Evolutionary conservation across 2,329 filamentous ascomycete species (phyloP).

Genomic region (Fusarium tanahbumbuense): DNA sequence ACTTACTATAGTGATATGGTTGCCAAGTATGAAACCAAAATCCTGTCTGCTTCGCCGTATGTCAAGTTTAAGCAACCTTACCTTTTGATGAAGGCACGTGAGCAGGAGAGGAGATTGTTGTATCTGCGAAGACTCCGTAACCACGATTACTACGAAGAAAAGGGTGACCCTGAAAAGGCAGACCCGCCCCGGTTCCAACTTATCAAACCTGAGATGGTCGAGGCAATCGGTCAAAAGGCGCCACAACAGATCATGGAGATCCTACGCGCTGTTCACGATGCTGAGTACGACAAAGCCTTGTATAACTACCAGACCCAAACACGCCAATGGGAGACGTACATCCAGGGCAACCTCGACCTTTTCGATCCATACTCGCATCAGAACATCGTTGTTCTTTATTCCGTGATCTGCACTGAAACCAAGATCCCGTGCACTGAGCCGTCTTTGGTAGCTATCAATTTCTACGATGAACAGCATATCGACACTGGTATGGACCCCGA

Average conservation of each 20-base stretch:
- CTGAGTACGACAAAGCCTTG: slow-evolving; percentile 94
- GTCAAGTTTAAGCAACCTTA: slow-evolving; percentile 96
- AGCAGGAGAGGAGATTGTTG: slow-evolving; percentile 85
- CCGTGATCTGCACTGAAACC: slow-evolving; percentile 90
- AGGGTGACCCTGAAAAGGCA: slow-evolving; percentile 68
- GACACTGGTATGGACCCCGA: slow-evolving; percentile 80
- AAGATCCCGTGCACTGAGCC: slow-evolving; percentile 94
- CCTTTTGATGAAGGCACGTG: slow-evolving; percentile 88
- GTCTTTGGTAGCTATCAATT: slow-evolving; percentile 88
- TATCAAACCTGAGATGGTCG: slow-evolving; percentile 95
- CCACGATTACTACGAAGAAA: slow-evolving; percentile 72
- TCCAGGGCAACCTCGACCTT: slow-evolving; percentile 86
- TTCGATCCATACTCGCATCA: slow-evolving; percentile 97
- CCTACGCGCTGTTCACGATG: slow-evolving; percentile 92
- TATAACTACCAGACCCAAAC: slow-evolving; percentile 96
- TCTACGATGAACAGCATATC: slow-evolving; percentile 92
- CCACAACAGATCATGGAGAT: slow-evolving; percentile 92
- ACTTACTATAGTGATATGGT: slow-evolving; percentile 97
- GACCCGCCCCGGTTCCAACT: slow-evolving; percentile 83
- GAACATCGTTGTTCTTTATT: slow-evolving; percentile 94
- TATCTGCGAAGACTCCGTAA: slow-evolving; percentile 87
- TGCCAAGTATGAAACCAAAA: slow-evolving; percentile 89
- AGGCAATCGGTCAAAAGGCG: slow-evolving; percentile 81
- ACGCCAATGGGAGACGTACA: slow-evolving; percentile 94
- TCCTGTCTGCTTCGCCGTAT: slow-evolving; percentile 94